A percentile compares a stretch with the other conserved stretches of the same genome.
Evolutionary conservation across 1,284 basidiomycete species (phyloP).

Genomic region (Trichosporon asahii): DNA sequence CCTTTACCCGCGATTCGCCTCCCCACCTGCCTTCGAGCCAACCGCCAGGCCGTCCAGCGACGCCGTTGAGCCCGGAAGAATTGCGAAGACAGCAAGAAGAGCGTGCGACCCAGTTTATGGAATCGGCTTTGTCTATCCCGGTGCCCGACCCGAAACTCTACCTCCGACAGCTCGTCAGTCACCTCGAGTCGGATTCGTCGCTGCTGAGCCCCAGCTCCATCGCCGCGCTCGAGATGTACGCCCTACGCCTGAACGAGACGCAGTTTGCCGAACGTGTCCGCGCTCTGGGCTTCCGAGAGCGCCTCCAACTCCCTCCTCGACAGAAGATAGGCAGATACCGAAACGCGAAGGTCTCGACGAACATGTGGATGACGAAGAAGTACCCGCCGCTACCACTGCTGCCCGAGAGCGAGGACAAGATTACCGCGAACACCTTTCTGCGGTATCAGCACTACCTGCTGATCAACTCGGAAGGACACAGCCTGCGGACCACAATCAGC

Average conservation of each 20-base stretch:
- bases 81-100: background rate
- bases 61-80: background rate
- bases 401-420: background rate
- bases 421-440: background rate
- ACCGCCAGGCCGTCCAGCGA: background rate
- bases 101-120: background rate
- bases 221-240: background rate
- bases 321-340: background rate
- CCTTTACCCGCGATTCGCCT: background rate
- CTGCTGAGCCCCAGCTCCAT: background rate
- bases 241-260: background rate
- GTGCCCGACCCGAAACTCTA: background rate
- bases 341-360: background rate
- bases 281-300: background rate
- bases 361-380: constrained; percentile 2
- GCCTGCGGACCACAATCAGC: background rate
- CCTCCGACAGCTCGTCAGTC: background rate
- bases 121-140: background rate
- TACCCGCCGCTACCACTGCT: background rate
- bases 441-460: constrained; percentile 15
- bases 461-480: background rate
- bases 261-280: background rate
- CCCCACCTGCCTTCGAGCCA: background rate
- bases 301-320: background rate
- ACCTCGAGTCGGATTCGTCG: background rate